phyloP scores from a whole-genome alignment of 1,139 yeast species.

The Zygotorulaspora mrakii region DNA sequence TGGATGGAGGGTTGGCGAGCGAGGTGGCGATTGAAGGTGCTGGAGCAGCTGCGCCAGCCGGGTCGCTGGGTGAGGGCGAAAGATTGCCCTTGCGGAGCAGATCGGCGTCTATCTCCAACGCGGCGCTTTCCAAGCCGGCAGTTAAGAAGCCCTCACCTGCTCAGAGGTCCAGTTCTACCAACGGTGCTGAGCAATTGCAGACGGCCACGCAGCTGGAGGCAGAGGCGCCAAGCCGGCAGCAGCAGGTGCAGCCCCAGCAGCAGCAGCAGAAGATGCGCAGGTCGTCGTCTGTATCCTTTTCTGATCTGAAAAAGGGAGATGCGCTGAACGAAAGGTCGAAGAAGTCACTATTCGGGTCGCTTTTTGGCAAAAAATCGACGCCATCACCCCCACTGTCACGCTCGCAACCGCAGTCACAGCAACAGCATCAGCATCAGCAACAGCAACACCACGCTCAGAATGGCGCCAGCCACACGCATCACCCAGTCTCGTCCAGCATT shows the following conservation, averaged over 20 bases:
- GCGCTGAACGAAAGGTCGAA: slow-evolving; percentile 20
- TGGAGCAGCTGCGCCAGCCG: no score
- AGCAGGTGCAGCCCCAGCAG: slow-evolving; percentile 1
- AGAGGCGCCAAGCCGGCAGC: no score
- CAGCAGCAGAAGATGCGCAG: slow-evolving; percentile 4
- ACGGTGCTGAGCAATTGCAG: no score
- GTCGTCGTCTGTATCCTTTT: slow-evolving; percentile 13
- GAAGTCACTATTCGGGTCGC: slow-evolving; percentile 27
- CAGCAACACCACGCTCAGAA: slow-evolving; percentile 1
- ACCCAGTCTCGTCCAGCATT: slow-evolving; percentile 7
- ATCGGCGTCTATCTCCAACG: slow-evolving; percentile 14
- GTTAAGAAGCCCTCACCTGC: neutral
- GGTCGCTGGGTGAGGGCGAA: no score
- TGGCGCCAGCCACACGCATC: slow-evolving; percentile 4
- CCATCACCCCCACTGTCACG: slow-evolving; percentile 9
- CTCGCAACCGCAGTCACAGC: slow-evolving; percentile 4
- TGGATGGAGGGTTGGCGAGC: neutral
- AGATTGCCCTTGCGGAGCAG: slow-evolving; percentile 5
- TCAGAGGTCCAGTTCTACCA: slow-evolving; percentile 7
- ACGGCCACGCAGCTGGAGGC: no score
- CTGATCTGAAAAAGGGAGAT: slow-evolving; percentile 16
- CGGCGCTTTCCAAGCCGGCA: slow-evolving; percentile 8
- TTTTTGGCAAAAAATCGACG: slow-evolving; percentile 28
- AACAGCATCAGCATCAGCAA: slow-evolving; percentile 3
- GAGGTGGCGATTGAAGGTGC: no score